Percentiles rank a stretch among this genome's conserved stretches.
phyloP scores from a whole-genome alignment of 306 rosid species.

The Datisca glomerata region DNA sequence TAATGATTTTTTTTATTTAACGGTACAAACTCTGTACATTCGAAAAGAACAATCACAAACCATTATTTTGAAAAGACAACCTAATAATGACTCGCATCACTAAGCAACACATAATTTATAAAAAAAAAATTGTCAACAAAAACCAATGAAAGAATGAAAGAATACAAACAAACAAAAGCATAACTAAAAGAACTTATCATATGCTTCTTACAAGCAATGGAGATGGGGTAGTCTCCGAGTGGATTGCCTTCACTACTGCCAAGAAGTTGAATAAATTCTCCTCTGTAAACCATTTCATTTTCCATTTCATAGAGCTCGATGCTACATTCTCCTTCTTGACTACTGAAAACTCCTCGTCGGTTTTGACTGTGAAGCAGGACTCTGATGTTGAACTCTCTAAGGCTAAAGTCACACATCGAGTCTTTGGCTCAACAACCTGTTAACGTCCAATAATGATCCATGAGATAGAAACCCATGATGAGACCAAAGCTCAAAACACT shows the following conservation, averaged over 20 bases:
- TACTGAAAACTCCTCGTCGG: slow-evolving; percentile 12
- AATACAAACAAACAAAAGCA: slow-evolving; percentile 29
- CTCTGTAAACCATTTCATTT: slow-evolving; percentile 58
- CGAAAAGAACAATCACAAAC: too few species aligned
- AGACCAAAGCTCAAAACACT: neutral
- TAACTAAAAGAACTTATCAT: slow-evolving; percentile 22
- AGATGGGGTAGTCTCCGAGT: slow-evolving; percentile 26
- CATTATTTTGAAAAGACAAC: too few species aligned
- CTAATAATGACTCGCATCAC: too few species aligned
- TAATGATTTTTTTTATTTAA: too few species aligned
- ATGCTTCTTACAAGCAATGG: slow-evolving; percentile 45
- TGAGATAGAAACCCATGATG: neutral
- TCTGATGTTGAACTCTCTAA: slow-evolving; percentile 29
- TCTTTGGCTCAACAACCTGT: slow-evolving; percentile 55
- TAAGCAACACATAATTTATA: too few species aligned
- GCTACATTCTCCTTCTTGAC: slow-evolving; percentile 18
- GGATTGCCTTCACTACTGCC: slow-evolving; percentile 69
- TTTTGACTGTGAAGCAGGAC: slow-evolving; percentile 19
- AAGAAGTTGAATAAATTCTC: slow-evolving; percentile 53
- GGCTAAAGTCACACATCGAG: slow-evolving; percentile 37
- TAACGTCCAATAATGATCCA: neutral
- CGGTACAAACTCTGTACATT: too few species aligned
- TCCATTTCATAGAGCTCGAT: slow-evolving; percentile 36
- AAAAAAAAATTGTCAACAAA: too few species aligned
- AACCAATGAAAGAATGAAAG: slow-evolving; percentile 65